phyloP scores from a whole-genome alignment of 352 stramenopile species.

The Phytophthora hibernalis region DNA sequence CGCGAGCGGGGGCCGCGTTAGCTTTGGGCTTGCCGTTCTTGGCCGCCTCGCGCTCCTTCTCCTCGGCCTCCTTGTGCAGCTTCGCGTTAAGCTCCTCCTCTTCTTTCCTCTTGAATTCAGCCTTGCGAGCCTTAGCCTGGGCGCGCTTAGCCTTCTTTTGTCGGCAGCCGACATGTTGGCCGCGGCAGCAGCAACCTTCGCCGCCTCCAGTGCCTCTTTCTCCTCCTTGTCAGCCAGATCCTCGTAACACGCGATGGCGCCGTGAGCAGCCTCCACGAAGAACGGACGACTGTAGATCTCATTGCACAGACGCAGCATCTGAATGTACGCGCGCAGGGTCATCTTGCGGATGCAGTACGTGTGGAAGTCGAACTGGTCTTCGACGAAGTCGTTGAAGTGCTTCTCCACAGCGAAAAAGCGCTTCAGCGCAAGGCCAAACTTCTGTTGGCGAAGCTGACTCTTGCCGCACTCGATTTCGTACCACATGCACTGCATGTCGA shows the following conservation, averaged over 20 bases:
- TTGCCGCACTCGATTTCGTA: constrained; percentile 94
- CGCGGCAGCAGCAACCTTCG: constrained; percentile 45
- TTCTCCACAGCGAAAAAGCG: constrained; percentile 96
- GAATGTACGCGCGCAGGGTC: constrained; percentile 96
- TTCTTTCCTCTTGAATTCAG: constrained; percentile 90
- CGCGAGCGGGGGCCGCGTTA: constrained; percentile 39
- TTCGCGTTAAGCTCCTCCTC: constrained; percentile 79
- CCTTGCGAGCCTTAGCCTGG: constrained; percentile 88
- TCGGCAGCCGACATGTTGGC: constrained; percentile 93
- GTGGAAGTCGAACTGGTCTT: constrained; percentile 99
- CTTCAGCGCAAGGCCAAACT: constrained; percentile 92
- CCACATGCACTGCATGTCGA: constrained; percentile 99
- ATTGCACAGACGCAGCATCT: constrained; percentile 95
- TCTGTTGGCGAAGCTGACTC: constrained; percentile 65
- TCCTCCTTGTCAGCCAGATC: constrained; percentile 79
- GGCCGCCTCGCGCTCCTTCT: constrained; percentile 67
- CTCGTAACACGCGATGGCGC: constrained; percentile 92
- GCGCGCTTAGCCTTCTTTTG: constrained; percentile 93
- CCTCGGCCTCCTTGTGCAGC: constrained; percentile 79
- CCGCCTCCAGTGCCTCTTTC: constrained; percentile 41
- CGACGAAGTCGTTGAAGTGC: constrained; percentile 97
- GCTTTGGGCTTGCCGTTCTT: constrained; percentile 86
- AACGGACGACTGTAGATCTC: constrained; percentile 90
- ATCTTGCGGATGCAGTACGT: constrained; percentile 99
- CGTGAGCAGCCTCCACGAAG: constrained; percentile 89